Evolutionary conservation across 139 green algal genomes (phyloP).

Genomic region (Picocystis salinarum): DNA sequence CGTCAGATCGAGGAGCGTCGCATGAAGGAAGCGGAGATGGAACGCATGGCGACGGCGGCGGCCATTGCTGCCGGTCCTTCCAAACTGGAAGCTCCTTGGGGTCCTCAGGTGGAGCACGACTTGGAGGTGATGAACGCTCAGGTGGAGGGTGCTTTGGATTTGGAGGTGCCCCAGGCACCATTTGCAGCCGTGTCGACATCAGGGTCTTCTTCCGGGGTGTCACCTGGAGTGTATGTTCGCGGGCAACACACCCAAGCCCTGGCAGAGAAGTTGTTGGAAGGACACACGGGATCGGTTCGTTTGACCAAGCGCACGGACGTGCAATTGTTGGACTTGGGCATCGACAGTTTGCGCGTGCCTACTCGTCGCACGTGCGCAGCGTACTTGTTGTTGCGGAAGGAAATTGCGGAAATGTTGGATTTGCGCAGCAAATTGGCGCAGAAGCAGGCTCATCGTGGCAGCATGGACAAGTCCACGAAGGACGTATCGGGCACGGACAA

Average conservation of each 20-base stretch:
- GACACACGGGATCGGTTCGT: constrained; percentile 30
- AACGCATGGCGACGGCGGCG: constrained; percentile 1
- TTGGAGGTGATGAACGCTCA: constrained; percentile 13
- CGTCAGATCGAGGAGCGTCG: constrained; percentile 30
- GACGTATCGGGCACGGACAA: no score
- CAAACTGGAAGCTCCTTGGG: neutral
- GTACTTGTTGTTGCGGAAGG: constrained; percentile 35
- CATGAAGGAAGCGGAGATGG: constrained; percentile 23
- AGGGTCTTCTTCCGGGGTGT: neutral
- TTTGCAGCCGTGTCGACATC: neutral
- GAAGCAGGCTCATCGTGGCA: no score
- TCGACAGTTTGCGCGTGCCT: constrained; percentile 19
- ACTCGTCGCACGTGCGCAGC: constrained; percentile 29
- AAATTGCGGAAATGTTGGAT: constrained; percentile 40
- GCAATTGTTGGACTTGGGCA: no score
- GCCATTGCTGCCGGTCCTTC: neutral
- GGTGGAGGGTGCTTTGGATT: neutral
- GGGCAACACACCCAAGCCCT: constrained; percentile 20
- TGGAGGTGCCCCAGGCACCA: neutral
- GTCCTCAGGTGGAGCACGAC: neutral
- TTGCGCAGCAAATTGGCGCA: no score
- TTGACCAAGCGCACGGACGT: constrained; percentile 6
- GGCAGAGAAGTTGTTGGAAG: constrained; percentile 19
- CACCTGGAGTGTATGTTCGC: constrained; percentile 28
- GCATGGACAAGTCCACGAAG: no score